A percentile compares a stretch with the other conserved stretches of the same genome.
Conservation (phyloP, 2,329 filamentous ascomycete genomes). For the Cercospora berteroae region DNA sequence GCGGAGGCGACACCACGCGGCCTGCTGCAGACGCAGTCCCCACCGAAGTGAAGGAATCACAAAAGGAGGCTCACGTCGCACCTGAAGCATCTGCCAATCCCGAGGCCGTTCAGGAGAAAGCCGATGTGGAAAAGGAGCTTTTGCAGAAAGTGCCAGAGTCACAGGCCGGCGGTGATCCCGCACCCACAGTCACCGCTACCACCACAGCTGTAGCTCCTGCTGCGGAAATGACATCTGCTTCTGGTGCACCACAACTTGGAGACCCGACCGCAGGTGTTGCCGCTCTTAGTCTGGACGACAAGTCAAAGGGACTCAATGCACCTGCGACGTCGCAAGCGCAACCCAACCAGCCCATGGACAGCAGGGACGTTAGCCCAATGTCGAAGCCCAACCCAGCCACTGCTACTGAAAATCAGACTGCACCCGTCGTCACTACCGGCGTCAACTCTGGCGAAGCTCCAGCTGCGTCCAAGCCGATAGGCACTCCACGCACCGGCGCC, state of each 20-base stretch:
- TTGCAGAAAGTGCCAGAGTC: constrained; percentile 56
- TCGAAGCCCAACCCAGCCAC: constrained; percentile 36
- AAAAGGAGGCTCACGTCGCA: constrained; percentile 42
- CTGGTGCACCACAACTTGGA: constrained; percentile 34
- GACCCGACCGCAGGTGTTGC: constrained; percentile 30
- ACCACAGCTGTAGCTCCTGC: constrained; percentile 38
- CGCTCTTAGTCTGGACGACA: constrained; percentile 31
- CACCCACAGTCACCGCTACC: constrained; percentile 42
- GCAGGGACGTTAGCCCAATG: constrained; percentile 45
- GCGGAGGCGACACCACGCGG: constrained; percentile 7
- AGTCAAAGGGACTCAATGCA: constrained; percentile 38
- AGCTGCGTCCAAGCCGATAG: constrained; percentile 28
- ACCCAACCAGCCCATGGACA: constrained; percentile 29
- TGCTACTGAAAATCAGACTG: constrained; percentile 34
- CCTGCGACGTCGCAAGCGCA: constrained; percentile 31
- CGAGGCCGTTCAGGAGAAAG: constrained; percentile 71
- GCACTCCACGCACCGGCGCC: constrained; percentile 28
- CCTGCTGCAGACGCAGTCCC: constrained; percentile 27
- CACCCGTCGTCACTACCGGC: constrained; percentile 44
- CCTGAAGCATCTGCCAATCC: constrained; percentile 71
- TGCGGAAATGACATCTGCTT: constrained; percentile 26
- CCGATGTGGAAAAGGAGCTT: constrained; percentile 69
- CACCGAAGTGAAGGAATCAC: constrained; percentile 31
- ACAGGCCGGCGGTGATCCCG: constrained; percentile 46
- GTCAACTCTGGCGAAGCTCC: constrained; percentile 38